phyloP scores from a whole-genome alignment of 2,329 filamentous ascomycete genomes.

The Monascus ruber region DNA sequence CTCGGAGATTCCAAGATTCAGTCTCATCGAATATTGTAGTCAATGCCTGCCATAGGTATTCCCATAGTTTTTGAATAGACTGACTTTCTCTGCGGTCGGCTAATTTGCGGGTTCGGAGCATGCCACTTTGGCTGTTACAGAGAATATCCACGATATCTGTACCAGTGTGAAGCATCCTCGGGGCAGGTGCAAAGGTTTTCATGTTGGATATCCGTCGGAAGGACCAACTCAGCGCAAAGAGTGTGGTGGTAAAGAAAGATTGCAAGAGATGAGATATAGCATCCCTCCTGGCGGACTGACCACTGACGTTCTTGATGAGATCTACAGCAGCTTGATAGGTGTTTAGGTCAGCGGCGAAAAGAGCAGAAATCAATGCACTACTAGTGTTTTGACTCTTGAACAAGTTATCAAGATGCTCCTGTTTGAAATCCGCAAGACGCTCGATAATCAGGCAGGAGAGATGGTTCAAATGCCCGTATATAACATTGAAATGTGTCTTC shows the following conservation, averaged over 20 bases:
- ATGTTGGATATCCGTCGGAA: conserved; percentile 45
- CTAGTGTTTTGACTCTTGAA: conserved; percentile 58
- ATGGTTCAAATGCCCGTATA: conserved; percentile 51
- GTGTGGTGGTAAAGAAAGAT: conserved; percentile 44
- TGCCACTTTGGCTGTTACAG: conserved; percentile 51
- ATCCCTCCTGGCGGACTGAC: conserved; percentile 51
- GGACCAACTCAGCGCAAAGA: conserved; percentile 46
- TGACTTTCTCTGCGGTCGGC: conserved; percentile 48
- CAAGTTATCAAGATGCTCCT: conserved; percentile 56
- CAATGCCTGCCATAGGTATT: conserved; percentile 68
- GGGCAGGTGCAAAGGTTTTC: conserved; percentile 48
- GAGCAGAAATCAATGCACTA: conserved; percentile 62
- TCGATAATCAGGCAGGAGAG: conserved; percentile 65
- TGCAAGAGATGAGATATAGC: conserved; percentile 51
- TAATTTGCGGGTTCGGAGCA: conserved; percentile 49
- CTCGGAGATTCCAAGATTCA: conserved; percentile 63
- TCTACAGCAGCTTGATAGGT: conserved; percentile 72
- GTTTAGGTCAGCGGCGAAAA: conserved; percentile 69
- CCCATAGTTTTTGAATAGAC: conserved; percentile 69
- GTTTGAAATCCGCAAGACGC: conserved; percentile 63
- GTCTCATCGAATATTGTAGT: conserved; percentile 72
- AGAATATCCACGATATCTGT: conserved; percentile 53
- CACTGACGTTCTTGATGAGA: conserved; percentile 71
- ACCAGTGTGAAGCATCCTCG: conserved; percentile 49
- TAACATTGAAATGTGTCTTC: conserved; percentile 65